Evolutionary conservation across 768 basidiomycete genomes (phyloP).

Genomic region (Pleurotus djamor): DNA sequence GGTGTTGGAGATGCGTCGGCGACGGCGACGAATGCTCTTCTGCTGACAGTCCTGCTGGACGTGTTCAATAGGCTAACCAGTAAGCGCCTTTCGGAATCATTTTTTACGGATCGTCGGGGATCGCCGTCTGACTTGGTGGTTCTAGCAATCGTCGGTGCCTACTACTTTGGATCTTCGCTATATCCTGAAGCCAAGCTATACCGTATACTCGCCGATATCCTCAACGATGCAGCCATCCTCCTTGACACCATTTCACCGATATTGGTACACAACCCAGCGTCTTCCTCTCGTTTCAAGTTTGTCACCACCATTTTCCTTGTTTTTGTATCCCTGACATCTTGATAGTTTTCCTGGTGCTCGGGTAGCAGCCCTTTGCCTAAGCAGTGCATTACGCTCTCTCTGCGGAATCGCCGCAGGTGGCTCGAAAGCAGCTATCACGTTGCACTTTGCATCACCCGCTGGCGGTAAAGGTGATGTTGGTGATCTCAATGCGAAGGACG

Average conservation of each 20-base stretch:
- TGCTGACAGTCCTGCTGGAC: conserved; percentile 67
- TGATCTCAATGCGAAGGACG: conserved; percentile 71
- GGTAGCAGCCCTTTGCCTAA: conserved; percentile 50
- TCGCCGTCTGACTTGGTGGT: background rate
- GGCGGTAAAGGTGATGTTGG: conserved; percentile 59
- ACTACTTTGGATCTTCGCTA: conserved; percentile 60
- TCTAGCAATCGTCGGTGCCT: conserved; percentile 61
- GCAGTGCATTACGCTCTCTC: conserved; percentile 55
- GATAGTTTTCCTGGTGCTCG: conserved; percentile 34
- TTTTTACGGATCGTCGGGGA: background rate
- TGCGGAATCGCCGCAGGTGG: conserved; percentile 67
- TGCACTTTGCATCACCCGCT: conserved; percentile 60
- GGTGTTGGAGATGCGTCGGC: conserved; percentile 71
- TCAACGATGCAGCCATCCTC: conserved; percentile 60
- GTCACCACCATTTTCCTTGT: background rate
- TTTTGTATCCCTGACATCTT: background rate
- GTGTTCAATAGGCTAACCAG: conserved; percentile 62
- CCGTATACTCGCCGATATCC: conserved; percentile 62
- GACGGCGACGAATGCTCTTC: conserved; percentile 62
- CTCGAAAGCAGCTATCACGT: conserved; percentile 65
- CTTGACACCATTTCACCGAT: conserved; percentile 61
- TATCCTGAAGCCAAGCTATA: conserved; percentile 72
- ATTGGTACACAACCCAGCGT: conserved; percentile 33
- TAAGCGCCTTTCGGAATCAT: conserved; percentile 24
- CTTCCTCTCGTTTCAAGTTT: background rate